Percentiles rank a stretch among this genome's conserved stretches.
Conservation (phyloP, 371 early-diverging fungal species). For the Mortierella polycephala region DNA sequence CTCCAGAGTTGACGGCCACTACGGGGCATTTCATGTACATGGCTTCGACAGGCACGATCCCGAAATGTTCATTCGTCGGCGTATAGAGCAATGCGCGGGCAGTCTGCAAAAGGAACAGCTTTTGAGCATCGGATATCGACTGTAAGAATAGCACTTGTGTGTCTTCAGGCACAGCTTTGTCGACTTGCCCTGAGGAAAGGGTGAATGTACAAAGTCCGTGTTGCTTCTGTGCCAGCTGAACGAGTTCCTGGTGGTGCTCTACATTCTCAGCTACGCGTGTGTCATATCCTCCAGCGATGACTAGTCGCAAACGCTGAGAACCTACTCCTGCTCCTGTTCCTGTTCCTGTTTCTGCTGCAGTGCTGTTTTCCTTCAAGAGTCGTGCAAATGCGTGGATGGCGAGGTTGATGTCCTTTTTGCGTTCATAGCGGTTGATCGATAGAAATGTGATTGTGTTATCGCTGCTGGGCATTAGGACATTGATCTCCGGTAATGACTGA, state of each 20-base stretch:
- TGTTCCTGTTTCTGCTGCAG: not conserved
- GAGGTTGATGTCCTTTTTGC: conserved; percentile 91
- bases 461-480: conserved; percentile 59
- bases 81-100: conserved; percentile 87
- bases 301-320: conserved; percentile 60
- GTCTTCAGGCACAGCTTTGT: conserved; percentile 51
- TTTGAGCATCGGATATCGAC: conserved; percentile 87
- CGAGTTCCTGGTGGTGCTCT: conserved; percentile 80
- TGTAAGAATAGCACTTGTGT: conserved; percentile 87
- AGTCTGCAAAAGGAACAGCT: conserved; percentile 74
- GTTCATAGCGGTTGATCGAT: conserved; percentile 94
- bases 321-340: conserved; percentile 35
- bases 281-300: conserved; percentile 94
- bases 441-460: conserved; percentile 63
- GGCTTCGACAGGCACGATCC: conserved; percentile 96
- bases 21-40: conserved; percentile 93
- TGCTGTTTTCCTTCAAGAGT: conserved; percentile 41
- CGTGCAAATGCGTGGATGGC: conserved; percentile 83
- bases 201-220: conserved; percentile 60
- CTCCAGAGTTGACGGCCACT: conserved; percentile 89
- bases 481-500: conserved; percentile 61
- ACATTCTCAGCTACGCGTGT: conserved; percentile 85
- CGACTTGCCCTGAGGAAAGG: conserved; percentile 46
- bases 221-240: conserved; percentile 60
- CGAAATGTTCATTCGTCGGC: conserved; percentile 95